phyloP scores from a whole-genome alignment of 2,329 filamentous ascomycete genomes.

The Diaporthe destruens region DNA sequence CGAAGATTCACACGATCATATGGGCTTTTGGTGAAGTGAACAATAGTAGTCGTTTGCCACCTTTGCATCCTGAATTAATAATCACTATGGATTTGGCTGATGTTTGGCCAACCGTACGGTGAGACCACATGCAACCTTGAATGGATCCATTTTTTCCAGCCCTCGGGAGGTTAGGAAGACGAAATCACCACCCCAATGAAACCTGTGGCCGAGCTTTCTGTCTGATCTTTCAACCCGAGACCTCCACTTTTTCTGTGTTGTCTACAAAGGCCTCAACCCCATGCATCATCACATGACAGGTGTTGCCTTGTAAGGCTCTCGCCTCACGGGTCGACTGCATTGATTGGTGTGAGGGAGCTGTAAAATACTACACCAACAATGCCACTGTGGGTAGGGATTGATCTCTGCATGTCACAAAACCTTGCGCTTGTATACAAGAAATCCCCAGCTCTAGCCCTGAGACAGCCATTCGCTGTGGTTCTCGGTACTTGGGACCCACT shows the following conservation, averaged over 20 bases:
- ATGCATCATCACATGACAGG: neutral
- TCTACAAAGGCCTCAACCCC: neutral
- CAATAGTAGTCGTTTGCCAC: neutral
- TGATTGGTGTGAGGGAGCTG: conserved; percentile 8
- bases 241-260: no score
- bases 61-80: neutral
- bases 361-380: conserved; percentile 10
- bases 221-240: conserved; percentile 2
- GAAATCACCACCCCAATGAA: neutral
- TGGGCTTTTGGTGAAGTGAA: neutral
- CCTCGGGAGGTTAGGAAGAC: neutral
- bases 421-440: no score
- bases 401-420: neutral
- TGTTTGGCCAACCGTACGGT: conserved; percentile 2
- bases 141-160: neutral
- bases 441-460: no score
- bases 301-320: neutral
- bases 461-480: neutral
- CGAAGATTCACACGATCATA: no score
- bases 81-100: neutral
- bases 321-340: neutral
- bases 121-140: neutral
- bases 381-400: neutral
- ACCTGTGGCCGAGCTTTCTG: neutral
- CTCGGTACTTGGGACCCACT: conserved; percentile 13